These are phyloP conservation scores for Scleromitrula shiraiana DNA, from an alignment of 2,329 filamentous ascomycete species.

Conservation along the genomic window DNA sequence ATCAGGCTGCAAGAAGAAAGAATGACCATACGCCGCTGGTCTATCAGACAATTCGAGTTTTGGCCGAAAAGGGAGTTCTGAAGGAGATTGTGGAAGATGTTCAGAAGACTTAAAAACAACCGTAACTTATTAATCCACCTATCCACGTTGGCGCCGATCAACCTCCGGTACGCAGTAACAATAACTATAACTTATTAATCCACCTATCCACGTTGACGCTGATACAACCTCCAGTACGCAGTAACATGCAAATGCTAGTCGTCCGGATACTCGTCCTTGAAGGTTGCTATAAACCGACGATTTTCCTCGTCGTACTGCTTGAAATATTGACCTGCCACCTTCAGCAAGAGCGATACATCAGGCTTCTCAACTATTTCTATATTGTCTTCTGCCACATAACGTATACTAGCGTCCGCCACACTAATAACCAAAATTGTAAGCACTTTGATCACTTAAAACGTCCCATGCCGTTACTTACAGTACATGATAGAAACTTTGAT, in stretches of 20 bases:
- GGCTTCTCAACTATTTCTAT: constrained; percentile 52
- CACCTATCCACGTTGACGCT: too few relatives aligned
- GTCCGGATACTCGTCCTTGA: constrained; percentile 75
- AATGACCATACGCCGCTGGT: constrained; percentile 64
- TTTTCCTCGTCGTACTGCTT: constrained; percentile 67
- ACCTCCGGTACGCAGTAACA: too few relatives aligned
- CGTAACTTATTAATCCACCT: too few relatives aligned
- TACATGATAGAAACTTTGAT: constrained; percentile 76
- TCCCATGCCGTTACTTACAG: constrained; percentile 52
- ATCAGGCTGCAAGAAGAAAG: constrained; percentile 46
- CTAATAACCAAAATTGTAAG: constrained; percentile 35
- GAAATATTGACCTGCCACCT: constrained; percentile 76
- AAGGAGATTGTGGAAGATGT: constrained; percentile 31
- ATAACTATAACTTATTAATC: too few relatives aligned
- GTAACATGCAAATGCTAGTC: constrained; percentile 42
- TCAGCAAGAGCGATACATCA: constrained; percentile 53
- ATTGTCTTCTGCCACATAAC: constrained; percentile 77
- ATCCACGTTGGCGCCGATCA: too few relatives aligned
- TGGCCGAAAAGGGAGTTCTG: constrained; percentile 60
- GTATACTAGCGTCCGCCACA: constrained; percentile 57
- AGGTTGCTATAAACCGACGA: constrained; percentile 74
- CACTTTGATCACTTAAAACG: constrained; percentile 1
- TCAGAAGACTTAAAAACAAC: background rate
- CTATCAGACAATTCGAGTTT: constrained; percentile 58
- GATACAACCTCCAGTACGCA: background rate